Conservation (phyloP, 1,284 basidiomycete species). For the Clitocybe nebularis region DNA sequence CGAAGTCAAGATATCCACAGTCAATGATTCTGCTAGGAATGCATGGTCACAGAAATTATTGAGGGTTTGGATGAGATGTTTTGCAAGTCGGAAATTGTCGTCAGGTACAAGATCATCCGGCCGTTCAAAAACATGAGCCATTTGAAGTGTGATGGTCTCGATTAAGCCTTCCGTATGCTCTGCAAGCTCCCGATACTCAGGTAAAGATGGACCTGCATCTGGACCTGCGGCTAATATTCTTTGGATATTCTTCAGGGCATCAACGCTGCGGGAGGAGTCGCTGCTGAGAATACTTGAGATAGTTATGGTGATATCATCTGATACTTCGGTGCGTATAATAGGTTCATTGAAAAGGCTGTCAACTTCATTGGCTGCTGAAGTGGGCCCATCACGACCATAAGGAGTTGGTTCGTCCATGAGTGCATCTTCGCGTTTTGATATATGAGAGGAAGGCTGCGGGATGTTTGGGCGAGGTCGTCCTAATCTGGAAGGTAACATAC, state of each 20-base stretch:
- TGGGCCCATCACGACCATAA: slow-evolving; percentile 9
- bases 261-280: slow-evolving; percentile 84
- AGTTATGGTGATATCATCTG: slow-evolving; percentile 69
- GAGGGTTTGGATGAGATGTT: slow-evolving; percentile 92
- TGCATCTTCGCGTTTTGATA: slow-evolving; percentile 22
- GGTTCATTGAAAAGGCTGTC: slow-evolving; percentile 16
- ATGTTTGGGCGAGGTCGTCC: slow-evolving; percentile 51
- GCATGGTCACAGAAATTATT: slow-evolving; percentile 89
- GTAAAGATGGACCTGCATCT: slow-evolving; percentile 63
- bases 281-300: slow-evolving; percentile 84
- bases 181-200: slow-evolving; percentile 72
- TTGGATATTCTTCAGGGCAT: slow-evolving; percentile 90
- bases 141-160: slow-evolving; percentile 84
- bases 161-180: slow-evolving; percentile 85
- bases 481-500: slow-evolving; percentile 65
- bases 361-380: neutral
- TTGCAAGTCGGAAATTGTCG: slow-evolving; percentile 86
- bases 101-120: slow-evolving; percentile 69
- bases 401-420: slow-evolving; percentile 14
- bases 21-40: slow-evolving; percentile 77
- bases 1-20: slow-evolving; percentile 74
- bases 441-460: slow-evolving; percentile 24
- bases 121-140: slow-evolving; percentile 84
- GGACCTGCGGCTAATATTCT: slow-evolving; percentile 73
- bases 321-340: slow-evolving; percentile 22